phyloP scores from a whole-genome alignment of 768 basidiomycete species.

The Ephemerocybe angulata region DNA sequence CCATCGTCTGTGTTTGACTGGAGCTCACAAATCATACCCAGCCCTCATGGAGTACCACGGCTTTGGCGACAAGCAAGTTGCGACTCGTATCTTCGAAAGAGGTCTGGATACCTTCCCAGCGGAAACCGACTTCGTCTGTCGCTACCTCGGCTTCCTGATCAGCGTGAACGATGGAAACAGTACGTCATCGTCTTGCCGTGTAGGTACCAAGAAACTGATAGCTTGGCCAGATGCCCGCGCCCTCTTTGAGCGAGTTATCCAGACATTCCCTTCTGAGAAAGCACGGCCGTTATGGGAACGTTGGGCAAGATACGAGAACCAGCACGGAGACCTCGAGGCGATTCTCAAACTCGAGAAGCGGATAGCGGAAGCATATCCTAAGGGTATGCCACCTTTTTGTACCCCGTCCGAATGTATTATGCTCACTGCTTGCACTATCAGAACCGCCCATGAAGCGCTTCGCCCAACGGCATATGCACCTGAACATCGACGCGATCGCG shows the following conservation, averaged over 20 bases:
- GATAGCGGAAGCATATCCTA: slow-evolving; percentile 82
- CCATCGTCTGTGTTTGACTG: slow-evolving; percentile 1
- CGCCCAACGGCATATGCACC: slow-evolving; percentile 80
- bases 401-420: slow-evolving; percentile 4
- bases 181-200: slow-evolving; percentile 38
- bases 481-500: slow-evolving; percentile 85
- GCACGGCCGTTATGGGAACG: slow-evolving; percentile 91
- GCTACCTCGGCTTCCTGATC: slow-evolving; percentile 90
- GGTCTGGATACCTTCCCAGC: slow-evolving; percentile 81
- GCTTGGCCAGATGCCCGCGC: slow-evolving; percentile 82
- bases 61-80: slow-evolving; percentile 70
- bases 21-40: slow-evolving; percentile 23
- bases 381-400: slow-evolving; percentile 47
- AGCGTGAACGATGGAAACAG: slow-evolving; percentile 95
- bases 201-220: slow-evolving; percentile 6
- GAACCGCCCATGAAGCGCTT: slow-evolving; percentile 90
- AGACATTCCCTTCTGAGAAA: slow-evolving; percentile 70
- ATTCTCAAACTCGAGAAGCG: slow-evolving; percentile 87
- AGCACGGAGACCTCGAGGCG: slow-evolving; percentile 88
- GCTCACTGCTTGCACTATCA: slow-evolving; percentile 36
- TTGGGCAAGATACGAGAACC: slow-evolving; percentile 94
- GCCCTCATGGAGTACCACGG: slow-evolving; percentile 96
- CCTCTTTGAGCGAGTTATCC: slow-evolving; percentile 86
- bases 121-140: slow-evolving; percentile 80
- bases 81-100: slow-evolving; percentile 90